Evolutionary conservation across 768 basidiomycete species (phyloP), one percentile per base, ranked within the genome.

Genomic region (Epithele typhae): DNA sequence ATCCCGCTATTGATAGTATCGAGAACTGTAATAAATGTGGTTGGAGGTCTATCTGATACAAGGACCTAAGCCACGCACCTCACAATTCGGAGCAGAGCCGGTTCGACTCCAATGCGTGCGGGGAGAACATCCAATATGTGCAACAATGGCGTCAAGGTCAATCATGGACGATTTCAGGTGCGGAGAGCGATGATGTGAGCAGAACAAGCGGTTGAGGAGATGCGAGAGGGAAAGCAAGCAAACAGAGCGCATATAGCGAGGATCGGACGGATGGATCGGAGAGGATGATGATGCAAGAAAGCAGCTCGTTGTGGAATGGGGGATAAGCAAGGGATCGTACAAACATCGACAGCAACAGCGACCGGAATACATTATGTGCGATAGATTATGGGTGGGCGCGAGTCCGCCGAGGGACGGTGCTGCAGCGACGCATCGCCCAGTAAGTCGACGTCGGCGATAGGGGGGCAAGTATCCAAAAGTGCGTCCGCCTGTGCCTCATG

Each of bases 341-440:
- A 54, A 40, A 49, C 48, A 50, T 37, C 40, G 37, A 47, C 45
- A 47, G 10, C 38, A 47, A 40, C 46, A 42, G 25, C 27, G 49
- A 36, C 30, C 41, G 41, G 44, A 43, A 52, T 54, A 54, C 46
- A 52, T 40, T 54, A 53, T 23, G 42, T 34, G 40, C 43, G 18
- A 40, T 49, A 48, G 47, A 46, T 48, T 46, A n/a, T n/a, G 37
- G 14, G 40, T 19, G n/a, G 21, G 34, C 11, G 45, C 17, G 36
- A 41, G 35, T 30, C 25, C 33, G 38, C 12, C 32, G 23, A 27
- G 27, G 25, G 23, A 46, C 36, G 41, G 37, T 35, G 39, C 19
- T n/a, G 18, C 30, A 36, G 7, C 35, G 19, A 40, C 14, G 22
- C 17, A 47, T 17, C 8, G 25, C 22, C 9, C n/a, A 7, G 19